Conservation (phyloP, 345 rosid species). For the Brassica cretica region DNA sequence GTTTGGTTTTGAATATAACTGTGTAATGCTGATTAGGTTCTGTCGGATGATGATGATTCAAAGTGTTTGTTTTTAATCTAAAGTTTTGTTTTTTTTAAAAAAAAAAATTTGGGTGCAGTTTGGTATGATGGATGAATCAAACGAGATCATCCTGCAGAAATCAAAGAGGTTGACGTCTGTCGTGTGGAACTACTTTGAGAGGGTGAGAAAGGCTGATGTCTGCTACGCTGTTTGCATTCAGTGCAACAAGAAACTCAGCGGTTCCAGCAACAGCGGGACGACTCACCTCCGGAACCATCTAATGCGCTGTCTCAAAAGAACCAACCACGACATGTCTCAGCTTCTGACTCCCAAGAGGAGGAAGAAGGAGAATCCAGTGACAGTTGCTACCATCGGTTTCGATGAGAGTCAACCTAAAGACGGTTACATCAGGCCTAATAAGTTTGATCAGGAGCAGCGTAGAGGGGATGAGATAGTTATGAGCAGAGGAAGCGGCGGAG, state of each 20-base stretch:
- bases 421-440: slow-evolving; percentile 68
- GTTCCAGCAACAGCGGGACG: slow-evolving; percentile 96
- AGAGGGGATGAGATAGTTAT: slow-evolving; percentile 57
- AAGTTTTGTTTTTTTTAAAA: slow-evolving; percentile 12
- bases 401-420: slow-evolving; percentile 75
- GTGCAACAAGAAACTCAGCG: slow-evolving; percentile 91
- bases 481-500: slow-evolving; percentile 49
- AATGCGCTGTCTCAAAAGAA: slow-evolving; percentile 85
- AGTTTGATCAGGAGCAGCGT: slow-evolving; percentile 71
- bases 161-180: slow-evolving; percentile 91
- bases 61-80: not conserved
- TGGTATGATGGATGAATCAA: slow-evolving; percentile 72
- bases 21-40: slow-evolving; percentile 4
- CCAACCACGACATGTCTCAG: slow-evolving; percentile 80
- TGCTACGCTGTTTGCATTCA: slow-evolving; percentile 89
- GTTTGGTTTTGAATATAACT: slow-evolving; percentile 12
- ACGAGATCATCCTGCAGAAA: slow-evolving; percentile 62
- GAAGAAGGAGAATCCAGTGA: slow-evolving; percentile 64
- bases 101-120: not conserved
- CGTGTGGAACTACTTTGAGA: slow-evolving; percentile 96
- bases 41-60: not conserved
- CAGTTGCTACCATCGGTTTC: slow-evolving; percentile 53
- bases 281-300: slow-evolving; percentile 95
- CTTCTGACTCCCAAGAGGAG: slow-evolving; percentile 71
- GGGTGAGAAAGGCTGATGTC: slow-evolving; percentile 81